Percentiles rank a stretch among this genome's conserved stretches.
Evolutionary conservation across 106 monocot genomes (phyloP).

Genomic region (Apostasia ramifera): DNA sequence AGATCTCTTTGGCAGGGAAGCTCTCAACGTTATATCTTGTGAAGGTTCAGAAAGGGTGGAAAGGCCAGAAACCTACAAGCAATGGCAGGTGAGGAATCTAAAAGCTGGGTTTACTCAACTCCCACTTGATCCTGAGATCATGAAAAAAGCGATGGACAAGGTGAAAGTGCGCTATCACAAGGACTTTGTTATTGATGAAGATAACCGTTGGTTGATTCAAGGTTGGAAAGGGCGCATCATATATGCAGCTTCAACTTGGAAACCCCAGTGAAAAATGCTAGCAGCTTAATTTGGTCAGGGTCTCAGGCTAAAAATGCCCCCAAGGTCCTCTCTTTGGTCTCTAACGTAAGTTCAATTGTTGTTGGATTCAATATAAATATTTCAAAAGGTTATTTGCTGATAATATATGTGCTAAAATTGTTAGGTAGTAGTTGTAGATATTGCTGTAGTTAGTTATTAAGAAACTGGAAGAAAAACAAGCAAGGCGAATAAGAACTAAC

Average conservation of each 20-base stretch:
- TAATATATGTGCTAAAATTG: too few species aligned
- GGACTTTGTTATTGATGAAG: slow-evolving; percentile 72
- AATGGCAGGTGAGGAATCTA: slow-evolving; percentile 79
- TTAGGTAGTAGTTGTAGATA: too few species aligned
- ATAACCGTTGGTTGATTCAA: slow-evolving; percentile 67
- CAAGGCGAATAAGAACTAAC: too few species aligned
- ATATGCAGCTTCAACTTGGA: slow-evolving; percentile 70
- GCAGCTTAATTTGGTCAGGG: neutral
- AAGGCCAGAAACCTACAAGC: slow-evolving; percentile 86
- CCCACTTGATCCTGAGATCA: slow-evolving; percentile 32
- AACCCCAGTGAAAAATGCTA: slow-evolving; percentile 19
- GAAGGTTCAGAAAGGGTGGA: slow-evolving; percentile 78
- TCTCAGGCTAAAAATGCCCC: too few species aligned
- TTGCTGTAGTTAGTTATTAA: too few species aligned
- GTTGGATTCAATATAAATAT: too few species aligned
- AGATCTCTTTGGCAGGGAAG: slow-evolving; percentile 52
- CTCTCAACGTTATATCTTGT: slow-evolving; percentile 77
- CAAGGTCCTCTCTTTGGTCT: too few species aligned
- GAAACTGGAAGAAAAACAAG: too few species aligned
- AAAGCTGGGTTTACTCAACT: slow-evolving; percentile 75
- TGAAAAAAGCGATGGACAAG: slow-evolving; percentile 38
- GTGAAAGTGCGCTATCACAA: slow-evolving; percentile 52
- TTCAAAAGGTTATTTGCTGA: too few species aligned
- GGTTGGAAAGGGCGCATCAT: slow-evolving; percentile 89
- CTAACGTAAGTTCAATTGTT: too few species aligned